Conservation (phyloP, 106 monocot species). For the Allium fistulosum region DNA sequence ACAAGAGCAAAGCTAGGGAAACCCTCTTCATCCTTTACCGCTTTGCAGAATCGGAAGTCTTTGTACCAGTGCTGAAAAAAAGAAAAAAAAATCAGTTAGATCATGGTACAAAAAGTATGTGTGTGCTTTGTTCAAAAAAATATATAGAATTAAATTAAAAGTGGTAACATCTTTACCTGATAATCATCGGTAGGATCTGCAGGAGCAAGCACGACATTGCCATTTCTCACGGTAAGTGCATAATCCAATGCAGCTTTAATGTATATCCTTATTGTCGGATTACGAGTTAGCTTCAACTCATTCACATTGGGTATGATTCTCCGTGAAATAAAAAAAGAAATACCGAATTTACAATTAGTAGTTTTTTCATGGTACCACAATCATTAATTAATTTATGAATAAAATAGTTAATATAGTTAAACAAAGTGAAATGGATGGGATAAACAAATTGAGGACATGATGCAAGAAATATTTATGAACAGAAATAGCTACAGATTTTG, state of each 20-base stretch:
- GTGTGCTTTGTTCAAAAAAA: neutral
- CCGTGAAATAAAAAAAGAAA: neutral
- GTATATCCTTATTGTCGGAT: constrained; percentile 4
- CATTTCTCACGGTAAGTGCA: constrained; percentile 6
- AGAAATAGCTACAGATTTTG: neutral
- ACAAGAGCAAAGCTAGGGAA: constrained; percentile 66
- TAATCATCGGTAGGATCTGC: constrained; percentile 5
- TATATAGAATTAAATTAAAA: neutral
- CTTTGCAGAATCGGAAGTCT: constrained; percentile 54
- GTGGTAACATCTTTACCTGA: neutral
- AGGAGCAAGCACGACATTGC: constrained; percentile 8
- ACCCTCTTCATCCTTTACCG: constrained; percentile 71
- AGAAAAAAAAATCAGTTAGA: neutral
- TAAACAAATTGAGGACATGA: no score
- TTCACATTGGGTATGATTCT: no score
- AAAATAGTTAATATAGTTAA: neutral
- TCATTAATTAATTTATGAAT: neutral
- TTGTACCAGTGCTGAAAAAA: constrained; percentile 78
- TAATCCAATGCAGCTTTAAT: neutral
- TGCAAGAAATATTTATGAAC: no score
- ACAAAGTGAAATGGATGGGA: neutral
- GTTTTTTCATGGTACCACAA: neutral
- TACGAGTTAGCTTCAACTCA: neutral
- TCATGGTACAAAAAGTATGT: neutral
- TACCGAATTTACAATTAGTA: no score